These are phyloP conservation scores for Sclerospora graminicola DNA, from an alignment of 352 stramenopile genomes.

Conservation along the genomic window DNA sequence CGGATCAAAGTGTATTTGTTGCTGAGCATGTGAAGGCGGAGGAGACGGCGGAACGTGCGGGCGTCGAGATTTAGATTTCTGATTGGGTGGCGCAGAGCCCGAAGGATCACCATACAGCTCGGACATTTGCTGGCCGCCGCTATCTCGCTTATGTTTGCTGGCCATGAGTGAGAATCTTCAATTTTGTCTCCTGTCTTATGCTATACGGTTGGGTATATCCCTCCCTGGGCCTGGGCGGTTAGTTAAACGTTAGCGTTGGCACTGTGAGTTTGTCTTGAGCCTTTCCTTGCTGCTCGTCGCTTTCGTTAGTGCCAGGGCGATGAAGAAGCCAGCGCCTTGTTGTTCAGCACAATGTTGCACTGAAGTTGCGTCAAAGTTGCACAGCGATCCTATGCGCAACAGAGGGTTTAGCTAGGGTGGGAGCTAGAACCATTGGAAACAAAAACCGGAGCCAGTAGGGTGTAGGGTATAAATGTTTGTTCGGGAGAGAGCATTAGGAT, in stretches of 20 bases:
- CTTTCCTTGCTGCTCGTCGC: constrained; percentile 19
- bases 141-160: constrained; percentile 13
- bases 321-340: constrained; percentile 15
- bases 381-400: neutral
- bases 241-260: neutral
- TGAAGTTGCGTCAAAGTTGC: constrained; percentile 7
- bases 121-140: constrained; percentile 11
- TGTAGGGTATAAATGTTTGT: too few species aligned
- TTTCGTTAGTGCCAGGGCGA: constrained; percentile 10
- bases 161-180: constrained; percentile 6
- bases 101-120: constrained; percentile 18
- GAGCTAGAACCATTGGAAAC: too few species aligned
- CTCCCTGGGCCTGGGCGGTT: neutral
- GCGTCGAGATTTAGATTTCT: constrained; percentile 6
- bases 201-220: neutral
- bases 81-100: constrained; percentile 2
- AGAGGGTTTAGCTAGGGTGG: too few species aligned
- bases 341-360: constrained; percentile 1
- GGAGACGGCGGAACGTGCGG: constrained; percentile 18
- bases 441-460: too few species aligned
- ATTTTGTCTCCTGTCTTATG: neutral
- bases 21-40: constrained; percentile 1
- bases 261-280: constrained; percentile 1
- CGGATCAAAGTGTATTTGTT: constrained; percentile 1
- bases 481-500: too few species aligned